phyloP scores from a whole-genome alignment of 1,284 basidiomycete species.

The Cryptococcus sp. region DNA sequence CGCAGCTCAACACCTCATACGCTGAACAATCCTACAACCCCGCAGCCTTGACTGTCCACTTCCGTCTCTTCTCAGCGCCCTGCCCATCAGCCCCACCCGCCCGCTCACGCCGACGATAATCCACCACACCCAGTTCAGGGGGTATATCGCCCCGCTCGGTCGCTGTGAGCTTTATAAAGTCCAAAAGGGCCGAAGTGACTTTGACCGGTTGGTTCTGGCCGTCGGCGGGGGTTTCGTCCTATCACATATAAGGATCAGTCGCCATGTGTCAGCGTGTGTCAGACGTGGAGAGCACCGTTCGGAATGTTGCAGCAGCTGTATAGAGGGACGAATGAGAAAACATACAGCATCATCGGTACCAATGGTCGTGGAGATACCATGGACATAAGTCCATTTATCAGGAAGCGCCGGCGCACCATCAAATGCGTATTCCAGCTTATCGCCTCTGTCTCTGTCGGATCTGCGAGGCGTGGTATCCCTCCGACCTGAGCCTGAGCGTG shows the following conservation, averaged over 20 bases:
- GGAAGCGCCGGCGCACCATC: conserved; percentile 41
- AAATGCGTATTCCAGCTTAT: conserved; percentile 28
- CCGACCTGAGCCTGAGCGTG: no score
- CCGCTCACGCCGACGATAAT: conserved; percentile 29
- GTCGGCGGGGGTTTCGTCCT: not conserved
- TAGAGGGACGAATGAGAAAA: not conserved
- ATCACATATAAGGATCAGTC: not conserved
- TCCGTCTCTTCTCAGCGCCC: conserved; percentile 10
- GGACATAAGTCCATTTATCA: conserved; percentile 39
- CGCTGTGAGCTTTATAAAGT: conserved; percentile 50
- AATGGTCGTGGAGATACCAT: not conserved
- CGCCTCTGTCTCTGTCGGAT: not conserved
- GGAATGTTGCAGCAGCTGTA: no score
- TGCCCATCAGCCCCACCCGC: conserved; percentile 3
- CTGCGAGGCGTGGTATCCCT: not conserved
- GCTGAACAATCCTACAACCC: not conserved
- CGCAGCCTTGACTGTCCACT: conserved; percentile 16
- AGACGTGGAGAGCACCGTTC: no score
- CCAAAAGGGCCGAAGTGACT: conserved; percentile 41
- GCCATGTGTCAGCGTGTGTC: not conserved
- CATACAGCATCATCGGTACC: conserved; percentile 13
- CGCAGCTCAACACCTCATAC: no score
- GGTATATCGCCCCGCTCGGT: conserved; percentile 47
- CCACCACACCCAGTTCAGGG: conserved; percentile 48
- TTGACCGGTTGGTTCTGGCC: conserved; percentile 13